phyloP scores from a whole-genome alignment of 179 eudicot genomes.

The Spinacia oleracea region DNA sequence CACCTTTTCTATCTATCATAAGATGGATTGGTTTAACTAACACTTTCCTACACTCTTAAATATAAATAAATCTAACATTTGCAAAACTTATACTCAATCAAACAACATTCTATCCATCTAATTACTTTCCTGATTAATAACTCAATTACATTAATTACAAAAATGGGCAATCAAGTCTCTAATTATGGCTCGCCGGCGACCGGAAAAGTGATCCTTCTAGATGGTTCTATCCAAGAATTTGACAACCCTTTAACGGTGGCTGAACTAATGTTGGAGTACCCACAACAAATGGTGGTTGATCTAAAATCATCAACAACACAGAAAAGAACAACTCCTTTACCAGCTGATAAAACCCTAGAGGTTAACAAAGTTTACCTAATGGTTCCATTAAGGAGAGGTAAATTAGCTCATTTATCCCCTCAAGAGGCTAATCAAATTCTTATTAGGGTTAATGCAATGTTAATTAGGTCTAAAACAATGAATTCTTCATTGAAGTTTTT shows the following conservation, averaged over 20 bases:
- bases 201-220: conserved; percentile 61
- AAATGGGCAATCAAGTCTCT: conserved; percentile 74
- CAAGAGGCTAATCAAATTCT: conserved; percentile 61
- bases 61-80: conserved; percentile 9
- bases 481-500: conserved; percentile 42
- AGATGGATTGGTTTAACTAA: conserved; percentile 89
- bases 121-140: too few relatives aligned
- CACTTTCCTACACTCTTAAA: conserved; percentile 30
- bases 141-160: too few relatives aligned
- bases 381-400: conserved; percentile 72
- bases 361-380: conserved; percentile 56
- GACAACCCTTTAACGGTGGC: conserved; percentile 62
- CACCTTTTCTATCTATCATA: conserved; percentile 35
- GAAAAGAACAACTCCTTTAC: conserved; percentile 47
- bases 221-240: conserved; percentile 59
- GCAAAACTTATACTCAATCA: too few relatives aligned
- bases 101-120: too few relatives aligned
- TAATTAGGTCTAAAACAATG: conserved; percentile 39
- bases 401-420: conserved; percentile 47
- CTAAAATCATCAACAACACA: conserved; percentile 27
- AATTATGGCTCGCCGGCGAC: conserved; percentile 18
- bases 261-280: conserved; percentile 83
- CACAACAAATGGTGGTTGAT: conserved; percentile 82
- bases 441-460: conserved; percentile 33
- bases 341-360: conserved; percentile 69